Conservation (phyloP, 2,329 filamentous ascomycete genomes). For the Samsoniella hepiali region DNA sequence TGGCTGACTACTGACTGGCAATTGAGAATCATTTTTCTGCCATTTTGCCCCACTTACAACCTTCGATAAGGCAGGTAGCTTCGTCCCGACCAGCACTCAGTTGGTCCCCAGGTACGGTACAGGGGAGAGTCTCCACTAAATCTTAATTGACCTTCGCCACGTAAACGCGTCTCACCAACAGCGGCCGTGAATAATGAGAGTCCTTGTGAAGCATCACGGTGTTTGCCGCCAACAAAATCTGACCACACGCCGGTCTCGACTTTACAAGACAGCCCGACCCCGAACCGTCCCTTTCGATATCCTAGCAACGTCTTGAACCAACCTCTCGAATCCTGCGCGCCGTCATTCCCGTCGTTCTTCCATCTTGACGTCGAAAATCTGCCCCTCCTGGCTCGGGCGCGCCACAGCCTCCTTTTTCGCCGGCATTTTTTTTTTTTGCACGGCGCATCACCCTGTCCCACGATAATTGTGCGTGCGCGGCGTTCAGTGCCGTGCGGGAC, state of each 20-base stretch:
- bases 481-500: slow-evolving; percentile 13
- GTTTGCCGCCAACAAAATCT: neutral
- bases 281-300: too few relatives aligned
- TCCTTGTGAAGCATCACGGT: neutral
- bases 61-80: too few relatives aligned
- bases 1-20: too few relatives aligned
- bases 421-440: neutral
- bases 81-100: too few relatives aligned
- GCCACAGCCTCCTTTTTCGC: neutral
- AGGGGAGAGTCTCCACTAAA: neutral
- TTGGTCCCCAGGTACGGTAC: too few relatives aligned
- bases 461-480: slow-evolving; percentile 1
- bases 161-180: neutral
- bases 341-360: neutral
- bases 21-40: too few relatives aligned
- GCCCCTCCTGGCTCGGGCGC: neutral
- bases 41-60: too few relatives aligned
- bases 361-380: neutral
- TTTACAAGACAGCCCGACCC: neutral
- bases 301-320: neutral
- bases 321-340: neutral
- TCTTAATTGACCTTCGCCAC: neutral
- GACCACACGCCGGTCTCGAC: neutral
- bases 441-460: neutral
- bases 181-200: neutral